A percentile compares a stretch with the other conserved stretches of the same genome.
phyloP scores from a whole-genome alignment of 129 eudicot genomes.

The Mikania micrantha region DNA sequence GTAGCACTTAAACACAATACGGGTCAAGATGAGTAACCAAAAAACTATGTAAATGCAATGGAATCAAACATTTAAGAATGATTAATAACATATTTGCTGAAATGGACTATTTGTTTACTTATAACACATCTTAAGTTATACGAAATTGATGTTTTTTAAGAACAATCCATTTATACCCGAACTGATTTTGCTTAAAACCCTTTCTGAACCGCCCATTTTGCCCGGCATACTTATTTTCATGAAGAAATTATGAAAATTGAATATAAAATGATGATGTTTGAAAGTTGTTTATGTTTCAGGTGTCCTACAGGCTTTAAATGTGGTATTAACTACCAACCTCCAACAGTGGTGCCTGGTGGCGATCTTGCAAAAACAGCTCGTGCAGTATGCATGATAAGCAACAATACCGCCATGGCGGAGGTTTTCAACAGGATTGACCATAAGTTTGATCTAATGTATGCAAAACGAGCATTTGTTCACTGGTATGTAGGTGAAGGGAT shows the following conservation, averaged over 20 bases:
- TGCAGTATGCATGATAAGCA: constrained; percentile 82
- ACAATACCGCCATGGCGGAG: constrained; percentile 71
- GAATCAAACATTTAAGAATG: no score
- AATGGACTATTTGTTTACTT: no score
- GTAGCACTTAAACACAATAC: no score
- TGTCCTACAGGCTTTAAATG: constrained; percentile 83
- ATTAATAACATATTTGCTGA: no score
- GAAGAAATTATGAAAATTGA: background rate
- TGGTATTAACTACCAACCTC: constrained; percentile 65
- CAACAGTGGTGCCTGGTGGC: constrained; percentile 79
- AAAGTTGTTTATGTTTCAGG: constrained; percentile 19
- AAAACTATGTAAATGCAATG: no score
- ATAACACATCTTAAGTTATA: no score
- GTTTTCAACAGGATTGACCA: constrained; percentile 59
- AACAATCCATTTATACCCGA: no score
- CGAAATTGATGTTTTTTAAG: no score
- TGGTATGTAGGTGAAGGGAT: constrained; percentile 88
- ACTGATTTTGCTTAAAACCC: no score
- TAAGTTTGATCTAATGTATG: constrained; percentile 61
- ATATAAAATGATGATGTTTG: background rate
- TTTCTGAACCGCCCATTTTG: no score
- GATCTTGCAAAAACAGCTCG: constrained; percentile 64
- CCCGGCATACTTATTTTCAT: background rate
- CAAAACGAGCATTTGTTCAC: constrained; percentile 70
- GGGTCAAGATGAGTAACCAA: no score